Evolutionary conservation across 306 rosid genomes (phyloP), one percentile per base, ranked within the genome.

Genomic region (Begonia peltatifolia): DNA sequence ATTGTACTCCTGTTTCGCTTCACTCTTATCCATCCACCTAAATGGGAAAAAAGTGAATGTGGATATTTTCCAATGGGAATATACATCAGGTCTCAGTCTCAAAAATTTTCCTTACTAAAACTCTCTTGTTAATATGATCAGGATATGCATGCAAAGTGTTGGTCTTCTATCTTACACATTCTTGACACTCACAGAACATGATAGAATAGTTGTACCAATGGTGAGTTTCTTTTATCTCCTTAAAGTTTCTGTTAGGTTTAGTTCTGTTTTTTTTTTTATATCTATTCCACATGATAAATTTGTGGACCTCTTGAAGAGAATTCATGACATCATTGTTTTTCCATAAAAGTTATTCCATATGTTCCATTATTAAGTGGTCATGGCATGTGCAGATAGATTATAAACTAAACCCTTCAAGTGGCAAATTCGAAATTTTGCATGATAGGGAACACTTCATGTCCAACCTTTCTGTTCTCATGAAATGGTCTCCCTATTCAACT

Each of bases 191-290:
- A 63, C 79, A 53, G 78, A 70, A 53, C 80, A 71, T 62, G 89
- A 90, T 74, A 78, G 94, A 76, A 90, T 90, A 63, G 79, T 83
- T 54, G 99, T 90, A 38, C 99, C 95, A 36, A 85, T 83, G 95
- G 99, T 90, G 79, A 66, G 89, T 68, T 61, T 55, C 60, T 53
- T 64, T 76, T 49, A 58, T 53, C 15, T 64, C 41, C 20, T 17
- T 16, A 1, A 36, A 35, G 22, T 41, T 7, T 58, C 38, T 22
- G 42, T 67, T 66, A 54, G 14, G 17, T 54, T 36, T 22, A 10
- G 30, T 22, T 22, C 42, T 6, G 6, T 2, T 5, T 30, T 30
- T 30, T 30, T 6, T 30, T 30, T 30, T 30, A 30, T 30, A 30
- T 5, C 9, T 30, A 4, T 30, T 30, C 8, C 38, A 30, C 38